Conservation (phyloP, 78 protist species). For the Speleostelium caveatum region DNA sequence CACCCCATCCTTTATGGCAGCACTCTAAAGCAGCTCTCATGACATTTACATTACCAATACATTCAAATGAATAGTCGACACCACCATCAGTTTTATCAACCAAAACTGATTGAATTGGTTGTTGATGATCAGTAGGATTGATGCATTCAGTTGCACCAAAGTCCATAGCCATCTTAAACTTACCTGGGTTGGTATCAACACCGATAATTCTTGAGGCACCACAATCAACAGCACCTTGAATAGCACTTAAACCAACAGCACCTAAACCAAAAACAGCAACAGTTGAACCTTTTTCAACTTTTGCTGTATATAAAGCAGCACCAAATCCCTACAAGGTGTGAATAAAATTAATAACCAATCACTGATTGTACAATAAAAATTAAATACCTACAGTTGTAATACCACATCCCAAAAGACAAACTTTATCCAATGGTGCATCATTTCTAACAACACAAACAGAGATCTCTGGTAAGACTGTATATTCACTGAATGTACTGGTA, state of each 20-base stretch:
- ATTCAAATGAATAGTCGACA: conserved; percentile 96
- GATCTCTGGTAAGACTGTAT: conserved; percentile 95
- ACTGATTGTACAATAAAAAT: not conserved
- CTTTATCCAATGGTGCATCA: conserved; percentile 86
- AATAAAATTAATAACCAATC: not conserved
- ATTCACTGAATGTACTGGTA: conserved; percentile 87
- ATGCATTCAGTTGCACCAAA: conserved; percentile 95
- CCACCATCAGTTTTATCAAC: conserved; percentile 80
- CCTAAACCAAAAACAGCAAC: conserved; percentile 95
- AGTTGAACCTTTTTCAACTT: conserved; percentile 71
- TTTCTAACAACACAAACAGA: conserved; percentile 81
- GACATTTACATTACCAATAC: conserved; percentile 90
- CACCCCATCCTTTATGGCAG: conserved; percentile 95
- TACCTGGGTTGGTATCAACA: conserved; percentile 91
- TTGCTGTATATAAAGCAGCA: conserved; percentile 89
- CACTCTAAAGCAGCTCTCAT: conserved; percentile 94
- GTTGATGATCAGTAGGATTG: conserved; percentile 86
- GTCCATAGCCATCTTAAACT: conserved; percentile 86
- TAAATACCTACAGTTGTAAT: conserved; percentile 74
- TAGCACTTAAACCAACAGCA: conserved; percentile 88
- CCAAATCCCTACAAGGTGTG: conserved; percentile 88
- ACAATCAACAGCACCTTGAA: conserved; percentile 75
- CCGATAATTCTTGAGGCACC: conserved; percentile 91
- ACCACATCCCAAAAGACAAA: conserved; percentile 82
- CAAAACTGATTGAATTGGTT: conserved; percentile 73